Conservation (phyloP, 2,329 filamentous ascomycete genomes). For the Penicillium sp. region DNA sequence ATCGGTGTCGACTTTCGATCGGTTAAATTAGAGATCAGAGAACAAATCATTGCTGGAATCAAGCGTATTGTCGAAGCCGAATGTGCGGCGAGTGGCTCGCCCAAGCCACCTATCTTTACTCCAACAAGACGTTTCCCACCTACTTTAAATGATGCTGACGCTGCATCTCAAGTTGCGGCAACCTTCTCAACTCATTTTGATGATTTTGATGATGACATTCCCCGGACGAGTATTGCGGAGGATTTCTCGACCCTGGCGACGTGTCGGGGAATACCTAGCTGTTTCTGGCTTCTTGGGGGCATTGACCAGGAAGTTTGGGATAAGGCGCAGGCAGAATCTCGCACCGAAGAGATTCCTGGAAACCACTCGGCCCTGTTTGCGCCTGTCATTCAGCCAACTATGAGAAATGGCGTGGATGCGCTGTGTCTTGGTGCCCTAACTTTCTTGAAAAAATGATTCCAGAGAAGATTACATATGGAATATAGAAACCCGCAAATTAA, state of each 20-base stretch:
- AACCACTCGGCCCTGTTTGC: slow-evolving; percentile 66
- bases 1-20: slow-evolving; percentile 61
- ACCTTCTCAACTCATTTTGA: slow-evolving; percentile 56
- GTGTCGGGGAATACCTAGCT: slow-evolving; percentile 53
- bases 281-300: slow-evolving; percentile 63
- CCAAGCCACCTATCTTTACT: slow-evolving; percentile 52
- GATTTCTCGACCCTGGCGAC: slow-evolving; percentile 64
- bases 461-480: neutral
- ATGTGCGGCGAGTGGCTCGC: slow-evolving; percentile 55
- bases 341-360: slow-evolving; percentile 55
- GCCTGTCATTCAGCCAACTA: slow-evolving; percentile 62
- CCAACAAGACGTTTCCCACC: slow-evolving; percentile 57
- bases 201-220: slow-evolving; percentile 37
- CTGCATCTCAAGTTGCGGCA: slow-evolving; percentile 49
- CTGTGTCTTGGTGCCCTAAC: slow-evolving; percentile 57
- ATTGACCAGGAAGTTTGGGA: slow-evolving; percentile 57
- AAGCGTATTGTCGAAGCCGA: slow-evolving; percentile 62
- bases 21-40: slow-evolving; percentile 50
- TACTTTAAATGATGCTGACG: slow-evolving; percentile 55
- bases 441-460: slow-evolving; percentile 29
- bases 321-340: slow-evolving; percentile 47
- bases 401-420: slow-evolving; percentile 58
- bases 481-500: neutral
- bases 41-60: slow-evolving; percentile 53
- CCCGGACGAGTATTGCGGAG: slow-evolving; percentile 52